Percentiles rank a stretch among this genome's conserved stretches.
Conservation (phyloP, 2,329 filamentous ascomycete species). For the Sarocladiaceae sp. region DNA sequence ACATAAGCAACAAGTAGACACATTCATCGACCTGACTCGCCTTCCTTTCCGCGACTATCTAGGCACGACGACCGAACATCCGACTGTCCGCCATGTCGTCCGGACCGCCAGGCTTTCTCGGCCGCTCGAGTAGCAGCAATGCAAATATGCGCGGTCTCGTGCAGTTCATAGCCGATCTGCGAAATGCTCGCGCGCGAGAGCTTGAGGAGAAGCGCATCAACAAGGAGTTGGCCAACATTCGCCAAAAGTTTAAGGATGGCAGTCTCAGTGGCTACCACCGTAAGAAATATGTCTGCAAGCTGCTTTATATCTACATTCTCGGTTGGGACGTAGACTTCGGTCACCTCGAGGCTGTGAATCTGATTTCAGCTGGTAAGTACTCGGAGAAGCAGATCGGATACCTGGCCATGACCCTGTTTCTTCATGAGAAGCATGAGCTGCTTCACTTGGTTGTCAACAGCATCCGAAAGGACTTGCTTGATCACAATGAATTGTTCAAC, state of each 20-base stretch:
- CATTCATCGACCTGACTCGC: not conserved
- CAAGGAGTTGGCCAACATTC: constrained; percentile 97
- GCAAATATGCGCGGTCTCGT: constrained; percentile 78
- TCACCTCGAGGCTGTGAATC: constrained; percentile 94
- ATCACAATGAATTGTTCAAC: constrained; percentile 96
- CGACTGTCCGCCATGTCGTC: constrained; percentile 39
- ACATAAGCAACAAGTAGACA: not conserved
- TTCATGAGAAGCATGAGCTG: constrained; percentile 95
- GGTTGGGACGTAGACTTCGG: constrained; percentile 99
- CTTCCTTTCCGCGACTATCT: not conserved
- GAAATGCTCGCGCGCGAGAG: constrained; percentile 91
- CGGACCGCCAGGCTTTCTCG: constrained; percentile 53
- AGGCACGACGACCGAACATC: not conserved
- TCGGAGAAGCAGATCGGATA: constrained; percentile 99
- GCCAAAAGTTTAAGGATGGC: constrained; percentile 96
- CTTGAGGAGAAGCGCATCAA: constrained; percentile 99
- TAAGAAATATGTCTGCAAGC: constrained; percentile 99
- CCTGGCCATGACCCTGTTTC: constrained; percentile 90
- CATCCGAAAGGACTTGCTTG: constrained; percentile 89
- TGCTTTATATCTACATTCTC: constrained; percentile 97
- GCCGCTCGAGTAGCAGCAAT: constrained; percentile 58
- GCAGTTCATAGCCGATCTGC: constrained; percentile 94
- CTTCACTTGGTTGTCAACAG: constrained; percentile 96
- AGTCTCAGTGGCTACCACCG: constrained; percentile 94
- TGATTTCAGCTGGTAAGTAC: constrained; percentile 95